A percentile compares a stretch with the other conserved stretches of the same genome.
Conservation (phyloP, 1,139 yeast species). For the Pichia kudriavzevii region DNA sequence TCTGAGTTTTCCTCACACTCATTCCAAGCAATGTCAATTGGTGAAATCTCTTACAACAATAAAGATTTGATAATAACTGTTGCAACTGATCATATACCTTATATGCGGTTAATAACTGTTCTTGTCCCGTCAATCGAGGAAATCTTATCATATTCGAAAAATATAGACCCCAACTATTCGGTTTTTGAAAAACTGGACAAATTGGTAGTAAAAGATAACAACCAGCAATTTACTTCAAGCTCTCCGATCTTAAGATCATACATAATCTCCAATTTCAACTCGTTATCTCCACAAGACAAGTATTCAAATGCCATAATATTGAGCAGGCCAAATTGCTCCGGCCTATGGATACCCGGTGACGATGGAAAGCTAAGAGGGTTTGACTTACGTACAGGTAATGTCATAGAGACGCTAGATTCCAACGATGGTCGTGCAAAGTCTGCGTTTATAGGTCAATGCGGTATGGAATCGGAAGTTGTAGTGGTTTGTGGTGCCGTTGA, state of each 20-base stretch:
- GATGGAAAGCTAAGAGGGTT: conserved; percentile 60
- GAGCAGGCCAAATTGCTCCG: conserved; percentile 31
- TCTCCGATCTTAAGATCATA: conserved; percentile 31
- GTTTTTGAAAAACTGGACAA: neutral
- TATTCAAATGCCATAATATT: conserved; percentile 49
- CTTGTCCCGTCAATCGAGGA: conserved; percentile 32
- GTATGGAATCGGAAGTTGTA: conserved; percentile 30
- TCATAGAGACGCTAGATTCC: conserved; percentile 26
- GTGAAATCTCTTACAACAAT: conserved; percentile 20
- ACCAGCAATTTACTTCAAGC: conserved; percentile 21
- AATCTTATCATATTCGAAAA: conserved; percentile 2
- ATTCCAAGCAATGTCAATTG: conserved; percentile 52
- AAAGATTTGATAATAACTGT: conserved; percentile 16
- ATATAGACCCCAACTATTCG: neutral
- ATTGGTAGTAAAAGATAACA: conserved; percentile 2
- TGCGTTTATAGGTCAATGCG: conserved; percentile 28
- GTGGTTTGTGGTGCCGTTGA: conserved; percentile 46
- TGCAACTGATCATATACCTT: conserved; percentile 73
- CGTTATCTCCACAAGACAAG: conserved; percentile 65
- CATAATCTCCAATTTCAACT: conserved; percentile 49
- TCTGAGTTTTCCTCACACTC: conserved; percentile 66
- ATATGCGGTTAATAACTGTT: conserved; percentile 55
- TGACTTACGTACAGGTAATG: conserved; percentile 36
- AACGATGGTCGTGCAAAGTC: conserved; percentile 44
- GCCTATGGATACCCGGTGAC: conserved; percentile 65